Percentiles rank a stretch among this genome's conserved stretches.
Evolutionary conservation across 225 moss, liverwort and hornwort genomes (phyloP).

Genomic region (Polytrichum formosum): DNA sequence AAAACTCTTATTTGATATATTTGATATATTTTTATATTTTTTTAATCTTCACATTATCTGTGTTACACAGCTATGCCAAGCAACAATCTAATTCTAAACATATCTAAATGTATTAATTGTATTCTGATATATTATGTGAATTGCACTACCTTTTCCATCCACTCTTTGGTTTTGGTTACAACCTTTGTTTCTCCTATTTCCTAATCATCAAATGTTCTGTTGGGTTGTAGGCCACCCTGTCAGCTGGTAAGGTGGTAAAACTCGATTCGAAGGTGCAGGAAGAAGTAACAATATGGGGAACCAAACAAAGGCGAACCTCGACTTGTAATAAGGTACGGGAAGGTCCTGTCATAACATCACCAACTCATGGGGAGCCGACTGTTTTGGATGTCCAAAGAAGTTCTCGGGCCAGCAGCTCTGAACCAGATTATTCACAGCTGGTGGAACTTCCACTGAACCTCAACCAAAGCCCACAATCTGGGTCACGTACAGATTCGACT

Average conservation of each 20-base stretch:
- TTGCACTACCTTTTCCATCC: no score
- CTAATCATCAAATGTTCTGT: background rate
- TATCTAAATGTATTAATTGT: no score
- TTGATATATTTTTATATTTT: no score
- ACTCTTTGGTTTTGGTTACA: background rate
- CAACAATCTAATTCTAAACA: no score
- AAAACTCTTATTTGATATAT: no score
- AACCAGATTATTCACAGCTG: background rate
- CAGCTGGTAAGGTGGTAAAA: background rate
- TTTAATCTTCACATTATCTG: no score
- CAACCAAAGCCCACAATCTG: background rate
- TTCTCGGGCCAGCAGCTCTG: conserved; percentile 5
- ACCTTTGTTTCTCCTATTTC: background rate
- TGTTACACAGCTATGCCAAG: background rate
- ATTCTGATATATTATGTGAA: no score
- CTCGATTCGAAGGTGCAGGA: conserved; percentile 2
- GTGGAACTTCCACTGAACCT: background rate
- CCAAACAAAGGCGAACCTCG: conserved; percentile 53
- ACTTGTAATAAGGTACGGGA: conserved; percentile 9
- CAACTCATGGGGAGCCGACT: background rate
- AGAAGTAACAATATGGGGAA: conserved; percentile 43
- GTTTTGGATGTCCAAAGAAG: background rate
- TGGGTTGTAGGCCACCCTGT: background rate
- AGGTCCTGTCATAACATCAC: background rate
- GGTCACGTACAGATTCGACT: background rate